Percentiles rank a stretch among this genome's conserved stretches.
phyloP scores from a whole-genome alignment of 805 yeast genomes.

The Zygosaccharomyces gambellarensis region DNA sequence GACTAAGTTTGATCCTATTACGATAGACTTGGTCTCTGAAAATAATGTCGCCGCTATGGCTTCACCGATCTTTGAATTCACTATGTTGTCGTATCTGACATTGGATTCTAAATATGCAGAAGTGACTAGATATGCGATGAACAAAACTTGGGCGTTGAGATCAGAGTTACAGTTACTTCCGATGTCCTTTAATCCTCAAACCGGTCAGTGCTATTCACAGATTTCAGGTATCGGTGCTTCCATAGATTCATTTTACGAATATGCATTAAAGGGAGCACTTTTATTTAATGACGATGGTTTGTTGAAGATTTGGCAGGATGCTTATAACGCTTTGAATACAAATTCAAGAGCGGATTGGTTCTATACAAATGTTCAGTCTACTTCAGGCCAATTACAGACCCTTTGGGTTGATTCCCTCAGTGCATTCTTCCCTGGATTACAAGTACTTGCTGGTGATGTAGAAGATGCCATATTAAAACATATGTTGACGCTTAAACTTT shows the following conservation, averaged over 20 bases:
- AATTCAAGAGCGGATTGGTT: constrained; percentile 51
- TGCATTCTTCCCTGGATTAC: constrained; percentile 86
- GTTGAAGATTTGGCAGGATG: constrained; percentile 50
- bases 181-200: constrained; percentile 63
- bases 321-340: constrained; percentile 54
- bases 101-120: constrained; percentile 67
- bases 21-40: constrained; percentile 46
- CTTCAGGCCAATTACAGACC: constrained; percentile 46
- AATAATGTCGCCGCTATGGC: constrained; percentile 89
- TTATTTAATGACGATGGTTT: constrained; percentile 59
- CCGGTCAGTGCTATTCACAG: constrained; percentile 51
- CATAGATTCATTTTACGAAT: constrained; percentile 85
- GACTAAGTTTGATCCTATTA: constrained; percentile 45
- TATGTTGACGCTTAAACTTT: constrained; percentile 60
- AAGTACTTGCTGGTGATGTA: constrained; percentile 72
- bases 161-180: constrained; percentile 64
- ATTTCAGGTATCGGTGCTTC: constrained; percentile 87
- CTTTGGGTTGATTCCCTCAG: constrained; percentile 81
- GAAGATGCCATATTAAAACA: constrained; percentile 60
- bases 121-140: constrained; percentile 56
- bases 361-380: constrained; percentile 51
- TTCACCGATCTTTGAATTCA: constrained; percentile 74
- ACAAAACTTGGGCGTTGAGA: constrained; percentile 65
- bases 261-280: constrained; percentile 72
- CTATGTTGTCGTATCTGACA: constrained; percentile 67